A percentile compares a stretch with the other conserved stretches of the same genome.
Evolutionary conservation across 441 rosid genomes (phyloP).

Genomic region (Bruguiera hainesii): DNA sequence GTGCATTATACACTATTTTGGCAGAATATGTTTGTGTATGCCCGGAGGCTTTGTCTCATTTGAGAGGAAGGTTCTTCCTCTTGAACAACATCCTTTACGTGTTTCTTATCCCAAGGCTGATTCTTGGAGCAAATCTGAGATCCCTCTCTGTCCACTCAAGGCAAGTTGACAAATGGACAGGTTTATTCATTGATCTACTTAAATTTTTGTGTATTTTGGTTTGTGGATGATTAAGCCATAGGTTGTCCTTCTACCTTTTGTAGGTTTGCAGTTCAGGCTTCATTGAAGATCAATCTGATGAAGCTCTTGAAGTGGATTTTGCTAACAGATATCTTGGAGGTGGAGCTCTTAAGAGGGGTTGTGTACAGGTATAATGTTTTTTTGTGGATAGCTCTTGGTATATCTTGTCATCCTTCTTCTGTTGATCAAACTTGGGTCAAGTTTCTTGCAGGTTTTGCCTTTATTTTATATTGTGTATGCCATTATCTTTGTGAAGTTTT

Average conservation of each 20-base stretch:
- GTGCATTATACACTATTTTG: constrained; percentile 79
- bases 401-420: neutral
- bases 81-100: constrained; percentile 28
- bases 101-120: constrained; percentile 47
- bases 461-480: constrained; percentile 1
- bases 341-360: constrained; percentile 81
- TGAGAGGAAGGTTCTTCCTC: constrained; percentile 75
- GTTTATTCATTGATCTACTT: neutral
- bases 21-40: constrained; percentile 53
- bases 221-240: constrained; percentile 1
- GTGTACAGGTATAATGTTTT: constrained; percentile 64
- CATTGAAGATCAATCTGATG: constrained; percentile 70
- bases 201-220: neutral
- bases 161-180: constrained; percentile 31
- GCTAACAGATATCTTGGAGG: constrained; percentile 91
- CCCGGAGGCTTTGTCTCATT: constrained; percentile 72
- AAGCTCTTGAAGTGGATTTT: constrained; percentile 84
- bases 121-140: constrained; percentile 64
- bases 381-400: neutral
- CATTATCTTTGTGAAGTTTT: constrained; percentile 10
- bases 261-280: constrained; percentile 61
- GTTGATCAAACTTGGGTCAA: neutral
- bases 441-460: constrained; percentile 15
- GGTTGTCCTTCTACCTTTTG: constrained; percentile 12
- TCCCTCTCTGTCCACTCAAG: constrained; percentile 67